Evolutionary conservation across 2,329 filamentous ascomycete genomes (phyloP), one percentile per base, ranked within the genome.

Genomic region (Didymella arachidicola): DNA sequence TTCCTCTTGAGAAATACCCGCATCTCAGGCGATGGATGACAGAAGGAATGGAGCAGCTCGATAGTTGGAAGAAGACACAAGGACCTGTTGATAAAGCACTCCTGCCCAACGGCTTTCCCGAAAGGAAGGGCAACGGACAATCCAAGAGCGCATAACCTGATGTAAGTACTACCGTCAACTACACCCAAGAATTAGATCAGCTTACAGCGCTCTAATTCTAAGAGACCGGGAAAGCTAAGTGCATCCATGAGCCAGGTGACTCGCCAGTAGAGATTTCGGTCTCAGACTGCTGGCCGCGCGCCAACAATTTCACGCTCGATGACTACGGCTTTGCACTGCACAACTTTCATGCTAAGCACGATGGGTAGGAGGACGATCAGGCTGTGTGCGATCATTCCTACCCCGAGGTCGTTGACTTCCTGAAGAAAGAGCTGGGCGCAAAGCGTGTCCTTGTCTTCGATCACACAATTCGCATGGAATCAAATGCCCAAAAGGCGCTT

Each of bases 371-470:
- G 46, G 76, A 81, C 22, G 76, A 81, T 4, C 76, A 79, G 10
- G 60, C 71, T n/a, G 78, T 82, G 22, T 70, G 73, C 45, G 59
- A 63, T 1, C 66, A 76, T 4, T 82, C 82, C 59, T 83, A 83
- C 52, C 78, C 80, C 0, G 79, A 83, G 60, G 76, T 80, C 16
- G 80, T 82, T 29, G 74, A 79, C 19, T 75, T 83, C 53, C 60
- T 83, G 14, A 81, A 82, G 57, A 74, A 77, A 53, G 78, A 77
- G 26, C 75, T 77, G 3, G 80, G 80, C 16, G 80, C 79, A 8
- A 77, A 75, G 25, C 72, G 75, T 4, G 72, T 82, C 30, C 73
- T 82, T 48, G 81, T 83, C 53, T 83, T 83, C 67, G 81, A 83
- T 66, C 81, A 83, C 60, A 83, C 80, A 4, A 81, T 83, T 61